Evolutionary conservation across 805 yeast genomes (phyloP), one percentile per base, ranked within the genome.

Genomic region (Schizosaccharomyces japonicus): DNA sequence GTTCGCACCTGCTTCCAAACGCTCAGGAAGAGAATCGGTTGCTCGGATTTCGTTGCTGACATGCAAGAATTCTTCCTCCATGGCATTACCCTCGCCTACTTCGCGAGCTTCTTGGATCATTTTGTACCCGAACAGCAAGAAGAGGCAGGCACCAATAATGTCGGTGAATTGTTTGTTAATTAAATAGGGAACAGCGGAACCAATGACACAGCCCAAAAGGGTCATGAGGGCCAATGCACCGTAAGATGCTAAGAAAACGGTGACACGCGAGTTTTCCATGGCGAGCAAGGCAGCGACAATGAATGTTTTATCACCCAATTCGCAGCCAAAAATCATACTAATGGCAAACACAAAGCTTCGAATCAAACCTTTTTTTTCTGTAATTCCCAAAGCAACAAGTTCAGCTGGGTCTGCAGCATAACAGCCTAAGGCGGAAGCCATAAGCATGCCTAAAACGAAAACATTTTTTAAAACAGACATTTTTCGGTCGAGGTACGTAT

Each of bases 251-350:
- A 82, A 67, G 60, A 90, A 87, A n/a, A 90, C 96, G 44, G 82
- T 68, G 57, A 71, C 56, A 56, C 92, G 71, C 17, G 85, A 73
- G 62, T 84, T 78, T 59, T 82, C 80, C 96, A 90, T 90, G 28
- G 96, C 94, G 95, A 90, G 85, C 53, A 90, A 68, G 1, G 95
- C 96, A 31, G 98, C 95, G 56, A 90, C 83, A 53, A 90, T 70
- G 59, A 90, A 90, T 0, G 99, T 90, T 65, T 90, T 90, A 62
- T 90, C 99, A 50, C 98, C 98, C 50, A 90, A 78, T 62, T 90
- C 99, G 27, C 94, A 80, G n/a, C 84, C 80, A 29, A 81, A 65
- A 57, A 90, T 90, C 98, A 90, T 90, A 13, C 87, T 73, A 30
- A 77, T 65, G 1, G 96, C 73, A 77, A 87, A 74, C 50, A 80